Evolutionary conservation across 768 basidiomycete genomes (phyloP).

Genomic region (Heimioporus sp.): DNA sequence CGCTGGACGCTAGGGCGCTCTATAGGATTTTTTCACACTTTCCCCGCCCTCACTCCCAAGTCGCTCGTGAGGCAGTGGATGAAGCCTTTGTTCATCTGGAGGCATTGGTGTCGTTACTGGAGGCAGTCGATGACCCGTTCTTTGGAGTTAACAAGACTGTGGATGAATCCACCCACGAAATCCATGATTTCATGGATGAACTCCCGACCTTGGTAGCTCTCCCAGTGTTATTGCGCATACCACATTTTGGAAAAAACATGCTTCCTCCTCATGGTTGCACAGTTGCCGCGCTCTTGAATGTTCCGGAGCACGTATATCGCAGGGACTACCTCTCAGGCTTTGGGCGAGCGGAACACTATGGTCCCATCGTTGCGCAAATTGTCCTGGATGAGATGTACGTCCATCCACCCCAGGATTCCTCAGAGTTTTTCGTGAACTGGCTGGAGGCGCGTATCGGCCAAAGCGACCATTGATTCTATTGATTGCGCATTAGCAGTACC

Average conservation of each 20-base stretch:
- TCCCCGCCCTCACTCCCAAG: slow-evolving; percentile 58
- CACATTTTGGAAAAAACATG: slow-evolving; percentile 22
- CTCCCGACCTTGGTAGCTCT: slow-evolving; percentile 75
- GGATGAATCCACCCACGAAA: slow-evolving; percentile 36
- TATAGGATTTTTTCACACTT: slow-evolving; percentile 58
- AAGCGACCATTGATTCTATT: slow-evolving; percentile 19
- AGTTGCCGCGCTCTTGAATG: slow-evolving; percentile 53
- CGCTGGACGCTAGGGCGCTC: slow-evolving; percentile 60
- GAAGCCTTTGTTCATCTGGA: slow-evolving; percentile 70
- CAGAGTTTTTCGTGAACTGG: slow-evolving; percentile 41
- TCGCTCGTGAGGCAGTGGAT: slow-evolving; percentile 80
- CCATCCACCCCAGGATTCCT: slow-evolving; percentile 31
- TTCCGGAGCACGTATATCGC: slow-evolving; percentile 64
- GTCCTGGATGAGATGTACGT: slow-evolving; percentile 50
- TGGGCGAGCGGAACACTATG: slow-evolving; percentile 74
- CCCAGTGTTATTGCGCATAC: slow-evolving; percentile 58
- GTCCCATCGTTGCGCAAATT: slow-evolving; percentile 53
- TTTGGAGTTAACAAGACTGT: slow-evolving; percentile 17
- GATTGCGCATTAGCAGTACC: not conserved
- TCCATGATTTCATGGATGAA: slow-evolving; percentile 56
- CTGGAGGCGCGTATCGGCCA: slow-evolving; percentile 33
- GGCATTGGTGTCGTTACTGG: slow-evolving; percentile 56
- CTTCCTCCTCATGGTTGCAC: slow-evolving; percentile 17
- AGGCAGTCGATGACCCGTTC: slow-evolving; percentile 40
- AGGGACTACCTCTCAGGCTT: slow-evolving; percentile 71